Base-by-base conservation (phyloP, 164 flowering plant genomes). In the Litsea cubeba region DNA sequence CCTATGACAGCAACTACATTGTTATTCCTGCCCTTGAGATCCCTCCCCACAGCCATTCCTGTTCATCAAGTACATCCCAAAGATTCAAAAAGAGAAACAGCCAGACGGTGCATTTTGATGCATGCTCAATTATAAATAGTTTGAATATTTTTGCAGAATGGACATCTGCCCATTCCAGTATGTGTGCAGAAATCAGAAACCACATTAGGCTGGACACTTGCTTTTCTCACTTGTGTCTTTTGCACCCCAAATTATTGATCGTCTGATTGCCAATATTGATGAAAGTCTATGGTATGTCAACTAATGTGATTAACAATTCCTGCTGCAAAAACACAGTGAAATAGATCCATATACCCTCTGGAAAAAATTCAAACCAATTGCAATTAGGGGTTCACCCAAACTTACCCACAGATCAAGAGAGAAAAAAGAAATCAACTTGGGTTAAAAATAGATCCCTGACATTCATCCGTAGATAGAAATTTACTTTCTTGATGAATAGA, bases 21-120 rank as follows among this genome's bases (percentile, higher is more conserved):
- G 79, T 93, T 95, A 54, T 89, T 86, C 79, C 84, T 80, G 28
- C 99, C 99, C 76, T 93, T 90, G 12, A 91, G 79, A 75, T 95
- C 98, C 81, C 99, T 88, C 18, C 97, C 99, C 26, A 95, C 96
- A 22, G 98, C 99, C 99, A 95, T 95, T 68, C 99, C 99, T 93
- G 86, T 75, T 65, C 72, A 75, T 17, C 50, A 75, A 72, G 49
- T 66, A 78, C 62, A 72, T n/a, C 68, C 72, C 35, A 50, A 74
- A 12, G 26, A 35, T 73, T 50, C 20, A 65, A 64, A 51, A 2
- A 24, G 17, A 17, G 18, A 50, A 49, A 50, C 0, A 54, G 60
- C 17, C n/a, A 54, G 17, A 15, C 3, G 7, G 20, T 15, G 60
- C 2, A 20, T n/a, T 15, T 14, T 3, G 60, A 54, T 54, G 60